A percentile compares a stretch with the other conserved stretches of the same genome.
Evolutionary conservation across 2,329 filamentous ascomycete species (phyloP).

Genomic region (Diaporthe citriasiana): DNA sequence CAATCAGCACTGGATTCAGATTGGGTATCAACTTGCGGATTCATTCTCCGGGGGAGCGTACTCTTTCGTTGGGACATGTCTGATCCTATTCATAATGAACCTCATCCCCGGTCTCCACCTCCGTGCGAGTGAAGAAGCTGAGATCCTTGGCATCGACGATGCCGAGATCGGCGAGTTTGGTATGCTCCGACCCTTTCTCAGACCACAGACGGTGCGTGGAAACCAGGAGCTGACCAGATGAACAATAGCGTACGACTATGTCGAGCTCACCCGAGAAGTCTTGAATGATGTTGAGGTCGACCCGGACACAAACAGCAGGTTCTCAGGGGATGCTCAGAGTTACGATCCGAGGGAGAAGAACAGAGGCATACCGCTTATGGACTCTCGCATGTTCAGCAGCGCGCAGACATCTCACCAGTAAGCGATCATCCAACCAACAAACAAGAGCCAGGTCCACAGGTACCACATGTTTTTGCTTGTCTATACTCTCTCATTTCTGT

Average conservation of each 20-base stretch:
- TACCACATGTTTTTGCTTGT: conserved; percentile 2
- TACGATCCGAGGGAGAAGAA: conserved; percentile 59
- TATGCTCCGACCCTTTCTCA: background rate
- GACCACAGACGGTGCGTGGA: too few relatives aligned
- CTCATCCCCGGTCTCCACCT: conserved; percentile 82
- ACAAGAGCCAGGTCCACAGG: conserved; percentile 5
- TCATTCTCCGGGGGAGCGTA: conserved; percentile 82
- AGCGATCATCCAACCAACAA: conserved; percentile 31
- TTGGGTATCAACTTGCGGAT: conserved; percentile 87
- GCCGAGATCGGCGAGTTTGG: conserved; percentile 89
- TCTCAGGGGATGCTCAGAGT: conserved; percentile 46
- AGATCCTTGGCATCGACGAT: conserved; percentile 89
- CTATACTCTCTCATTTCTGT: conserved; percentile 2
- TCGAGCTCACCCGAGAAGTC: conserved; percentile 82
- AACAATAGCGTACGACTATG: conserved; percentile 84
- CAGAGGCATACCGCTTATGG: conserved; percentile 64
- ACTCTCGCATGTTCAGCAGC: conserved; percentile 56
- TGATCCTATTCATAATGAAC: conserved; percentile 86
- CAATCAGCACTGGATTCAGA: conserved; percentile 86
- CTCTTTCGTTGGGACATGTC: conserved; percentile 81
- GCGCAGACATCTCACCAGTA: conserved; percentile 43
- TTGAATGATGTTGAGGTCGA: conserved; percentile 48
- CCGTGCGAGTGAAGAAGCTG: conserved; percentile 81
- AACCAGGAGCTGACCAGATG: background rate
- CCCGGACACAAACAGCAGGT: conserved; percentile 47